These are phyloP conservation scores for Plantago major DNA, from an alignment of 257 asterid species.

Conservation along the genomic window DNA sequence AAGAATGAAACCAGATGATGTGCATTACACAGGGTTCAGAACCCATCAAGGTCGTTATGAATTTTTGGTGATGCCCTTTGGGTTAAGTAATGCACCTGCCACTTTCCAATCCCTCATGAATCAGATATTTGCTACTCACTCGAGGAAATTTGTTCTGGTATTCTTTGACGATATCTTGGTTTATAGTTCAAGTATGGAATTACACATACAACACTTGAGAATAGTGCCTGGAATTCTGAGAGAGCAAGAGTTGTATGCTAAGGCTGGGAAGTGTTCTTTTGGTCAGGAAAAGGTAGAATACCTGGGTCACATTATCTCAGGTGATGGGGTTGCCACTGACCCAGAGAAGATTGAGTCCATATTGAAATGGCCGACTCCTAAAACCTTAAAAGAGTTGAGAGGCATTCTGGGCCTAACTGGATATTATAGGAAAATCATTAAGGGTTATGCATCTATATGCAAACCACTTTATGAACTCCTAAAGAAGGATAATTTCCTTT, in stretches of 20 bases:
- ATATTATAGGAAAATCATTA: background rate
- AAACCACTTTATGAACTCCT: background rate
- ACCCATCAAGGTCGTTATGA: background rate
- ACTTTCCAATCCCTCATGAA: background rate
- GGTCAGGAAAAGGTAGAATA: background rate
- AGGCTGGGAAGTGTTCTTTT: background rate
- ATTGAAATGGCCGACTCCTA: background rate
- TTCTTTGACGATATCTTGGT: constrained; percentile 1
- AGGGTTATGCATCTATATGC: background rate
- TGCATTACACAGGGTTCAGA: background rate
- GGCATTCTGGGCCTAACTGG: background rate
- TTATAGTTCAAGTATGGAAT: background rate
- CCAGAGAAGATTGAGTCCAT: background rate
- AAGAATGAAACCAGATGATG: background rate
- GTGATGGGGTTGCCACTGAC: background rate
- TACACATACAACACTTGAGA: background rate
- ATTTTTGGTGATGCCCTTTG: background rate
- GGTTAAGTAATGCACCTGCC: background rate
- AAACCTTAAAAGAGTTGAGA: background rate
- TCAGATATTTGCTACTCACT: background rate
- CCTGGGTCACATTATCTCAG: too few relatives aligned
- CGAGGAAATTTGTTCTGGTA: background rate
- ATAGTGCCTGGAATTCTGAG: background rate
- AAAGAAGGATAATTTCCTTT: background rate
- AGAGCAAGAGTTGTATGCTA: background rate